These are phyloP conservation scores for Pseudohyphozyma bogoriensis DNA, from an alignment of 768 basidiomycete genomes.

Conservation along the genomic window DNA sequence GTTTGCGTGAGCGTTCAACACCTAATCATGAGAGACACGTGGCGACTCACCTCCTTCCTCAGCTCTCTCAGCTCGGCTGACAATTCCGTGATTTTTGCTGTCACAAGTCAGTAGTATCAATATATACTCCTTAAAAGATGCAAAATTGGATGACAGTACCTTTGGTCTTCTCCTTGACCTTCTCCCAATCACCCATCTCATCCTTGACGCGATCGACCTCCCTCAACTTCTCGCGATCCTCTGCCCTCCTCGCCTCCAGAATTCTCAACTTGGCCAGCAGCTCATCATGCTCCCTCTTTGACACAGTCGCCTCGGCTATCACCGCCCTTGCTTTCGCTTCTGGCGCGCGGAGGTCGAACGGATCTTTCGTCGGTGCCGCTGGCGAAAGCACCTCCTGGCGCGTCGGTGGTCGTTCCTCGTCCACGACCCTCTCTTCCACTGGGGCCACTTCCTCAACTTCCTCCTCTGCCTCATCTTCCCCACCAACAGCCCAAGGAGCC, in stretches of 20 bases:
- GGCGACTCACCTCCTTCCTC: constrained; percentile 7
- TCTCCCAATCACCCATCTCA: constrained; percentile 73
- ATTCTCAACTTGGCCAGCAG: constrained; percentile 71
- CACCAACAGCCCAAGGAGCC: neutral
- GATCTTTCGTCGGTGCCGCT: too few relatives aligned
- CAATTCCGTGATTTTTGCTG: constrained; percentile 16
- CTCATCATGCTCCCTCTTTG: constrained; percentile 48
- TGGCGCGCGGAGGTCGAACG: too few relatives aligned
- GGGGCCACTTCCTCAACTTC: neutral
- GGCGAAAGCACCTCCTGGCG: too few relatives aligned
- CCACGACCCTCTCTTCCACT: neutral
- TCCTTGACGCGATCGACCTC: constrained; percentile 73
- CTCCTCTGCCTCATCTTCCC: neutral
- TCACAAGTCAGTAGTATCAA: too few relatives aligned
- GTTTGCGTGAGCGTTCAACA: too few relatives aligned
- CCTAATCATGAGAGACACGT: neutral
- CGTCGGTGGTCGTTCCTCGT: too few relatives aligned
- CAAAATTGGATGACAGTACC: constrained; percentile 20
- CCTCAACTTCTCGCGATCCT: constrained; percentile 72
- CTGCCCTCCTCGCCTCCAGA: constrained; percentile 73
- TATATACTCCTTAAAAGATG: neutral
- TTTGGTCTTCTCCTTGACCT: constrained; percentile 79
- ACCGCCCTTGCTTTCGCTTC: too few relatives aligned
- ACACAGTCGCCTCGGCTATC: constrained; percentile 38
- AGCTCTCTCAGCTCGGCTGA: constrained; percentile 24